Evolutionary conservation across 2,329 filamentous ascomycete species (phyloP), one percentile per base, ranked within the genome.

Genomic region (Trichoderma asperellum): DNA sequence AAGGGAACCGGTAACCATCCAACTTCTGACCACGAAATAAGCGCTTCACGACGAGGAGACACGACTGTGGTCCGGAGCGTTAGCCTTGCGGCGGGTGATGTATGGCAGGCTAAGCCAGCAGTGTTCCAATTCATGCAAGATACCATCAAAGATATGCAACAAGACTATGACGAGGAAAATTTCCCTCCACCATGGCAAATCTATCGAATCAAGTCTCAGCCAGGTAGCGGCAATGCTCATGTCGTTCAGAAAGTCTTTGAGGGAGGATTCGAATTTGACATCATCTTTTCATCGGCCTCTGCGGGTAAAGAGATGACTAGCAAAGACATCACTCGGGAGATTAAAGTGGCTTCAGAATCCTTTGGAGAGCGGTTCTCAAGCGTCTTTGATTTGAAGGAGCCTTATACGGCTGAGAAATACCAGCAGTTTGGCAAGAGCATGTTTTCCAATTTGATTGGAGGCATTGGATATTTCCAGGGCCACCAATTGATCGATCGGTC

Each of bases 401-500:
- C 96, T 0, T 99, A 96, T 79, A 83, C 87, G 21, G 85, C 87
- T 4, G 85, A 88, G 3, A 89, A 92, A 75, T 96, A 96, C 77
- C 84, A 88, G 59, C 86, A 85, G 69, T 97, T 98, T 78, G 93
- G 91, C 72, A 92, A 93, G 78, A 94, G 91, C 72, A 91, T 99
- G 85, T 92, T 99, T 74, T 97, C 95, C 1, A 99, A 98, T 78
- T 84, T 99, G 40, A 86, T 97, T 43, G 96, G 96, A 68, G 96
- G 96, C 58, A 93, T 98, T 74, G 96, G 96, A 10, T 98, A 97
- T 81, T 99, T 99, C 82, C 88, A 96, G 76, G 96, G 96, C 52
- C 87, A 96, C 69, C 91, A 93, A 40, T 82, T 97, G 27, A 92
- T 97, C 64, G 96, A 99, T 77, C 91, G 94, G 47, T 97, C 94